phyloP scores from a whole-genome alignment of 2,329 filamentous ascomycete genomes.

The Thelonectria olida region DNA sequence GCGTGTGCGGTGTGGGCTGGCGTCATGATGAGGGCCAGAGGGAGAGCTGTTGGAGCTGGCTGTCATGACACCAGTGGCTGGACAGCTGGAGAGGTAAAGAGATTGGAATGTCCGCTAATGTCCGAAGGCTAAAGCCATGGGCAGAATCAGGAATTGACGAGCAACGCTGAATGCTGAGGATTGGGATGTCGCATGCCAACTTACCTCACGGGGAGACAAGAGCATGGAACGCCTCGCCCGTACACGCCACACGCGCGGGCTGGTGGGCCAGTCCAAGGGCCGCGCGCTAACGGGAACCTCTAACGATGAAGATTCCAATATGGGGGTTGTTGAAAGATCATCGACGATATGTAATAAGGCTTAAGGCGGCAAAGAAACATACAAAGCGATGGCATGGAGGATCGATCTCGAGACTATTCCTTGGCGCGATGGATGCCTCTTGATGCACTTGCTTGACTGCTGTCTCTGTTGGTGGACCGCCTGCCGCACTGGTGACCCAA shows the following conservation, averaged over 20 bases:
- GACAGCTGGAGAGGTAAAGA: background rate
- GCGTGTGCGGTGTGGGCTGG: background rate
- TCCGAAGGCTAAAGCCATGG: background rate
- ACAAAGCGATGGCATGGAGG: too few relatives aligned
- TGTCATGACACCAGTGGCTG: background rate
- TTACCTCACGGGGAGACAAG: too few relatives aligned
- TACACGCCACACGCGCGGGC: constrained; percentile 21
- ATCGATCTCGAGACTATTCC: too few relatives aligned
- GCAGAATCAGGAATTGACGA: background rate
- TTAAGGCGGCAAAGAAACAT: too few relatives aligned
- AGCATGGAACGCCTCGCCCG: constrained; percentile 3
- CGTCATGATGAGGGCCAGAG: background rate
- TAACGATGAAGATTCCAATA: background rate
- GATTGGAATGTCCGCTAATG: background rate
- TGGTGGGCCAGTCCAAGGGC: background rate
- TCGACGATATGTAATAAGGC: too few relatives aligned
- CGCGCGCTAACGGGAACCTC: constrained; percentile 14
- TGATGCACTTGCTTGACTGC: background rate
- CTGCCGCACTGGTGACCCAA: background rate
- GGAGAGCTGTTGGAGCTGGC: background rate
- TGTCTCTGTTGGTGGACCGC: background rate
- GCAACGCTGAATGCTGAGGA: background rate
- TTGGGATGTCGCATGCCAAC: too few relatives aligned
- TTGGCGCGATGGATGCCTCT: constrained; percentile 12
- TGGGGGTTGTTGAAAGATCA: too few relatives aligned